These are phyloP conservation scores for Syncephalastrum monosporum DNA, from an alignment of 371 early-diverging fungal genomes.

Conservation along the genomic window DNA sequence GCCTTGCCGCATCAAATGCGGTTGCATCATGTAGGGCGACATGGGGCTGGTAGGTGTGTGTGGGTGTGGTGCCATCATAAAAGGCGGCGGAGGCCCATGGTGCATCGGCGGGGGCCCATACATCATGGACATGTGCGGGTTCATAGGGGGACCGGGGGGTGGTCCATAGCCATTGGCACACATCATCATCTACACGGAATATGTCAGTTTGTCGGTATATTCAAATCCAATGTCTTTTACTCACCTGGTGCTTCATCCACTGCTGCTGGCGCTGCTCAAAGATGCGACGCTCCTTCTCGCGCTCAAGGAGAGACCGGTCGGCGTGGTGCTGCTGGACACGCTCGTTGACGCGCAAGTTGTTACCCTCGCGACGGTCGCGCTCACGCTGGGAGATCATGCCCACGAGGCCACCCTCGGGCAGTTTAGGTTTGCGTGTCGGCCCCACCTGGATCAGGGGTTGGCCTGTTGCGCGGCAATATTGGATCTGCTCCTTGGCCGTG, in stretches of 20 bases:
- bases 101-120: slow-evolving; percentile 20
- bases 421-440: slow-evolving; percentile 23
- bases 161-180: slow-evolving; percentile 35
- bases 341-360: slow-evolving; percentile 32
- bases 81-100: slow-evolving; percentile 20
- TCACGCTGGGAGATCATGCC: slow-evolving; percentile 51
- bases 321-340: slow-evolving; percentile 36
- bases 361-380: slow-evolving; percentile 40
- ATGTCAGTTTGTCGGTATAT: no score
- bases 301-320: slow-evolving; percentile 35
- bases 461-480: slow-evolving; percentile 47
- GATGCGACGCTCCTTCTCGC: slow-evolving; percentile 46
- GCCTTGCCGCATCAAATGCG: background rate
- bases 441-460: slow-evolving; percentile 51
- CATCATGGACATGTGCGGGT: slow-evolving; percentile 27
- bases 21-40: slow-evolving; percentile 12
- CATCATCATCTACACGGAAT: slow-evolving; percentile 33
- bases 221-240: background rate
- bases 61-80: slow-evolving; percentile 11
- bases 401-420: slow-evolving; percentile 44
- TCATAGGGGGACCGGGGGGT: slow-evolving; percentile 9
- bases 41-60: slow-evolving; percentile 11
- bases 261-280: slow-evolving; percentile 52
- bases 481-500: slow-evolving; percentile 49
- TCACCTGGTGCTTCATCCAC: slow-evolving; percentile 45